Base-by-base conservation (phyloP, 768 basidiomycete species). In the Termitomyces heimii region DNA sequence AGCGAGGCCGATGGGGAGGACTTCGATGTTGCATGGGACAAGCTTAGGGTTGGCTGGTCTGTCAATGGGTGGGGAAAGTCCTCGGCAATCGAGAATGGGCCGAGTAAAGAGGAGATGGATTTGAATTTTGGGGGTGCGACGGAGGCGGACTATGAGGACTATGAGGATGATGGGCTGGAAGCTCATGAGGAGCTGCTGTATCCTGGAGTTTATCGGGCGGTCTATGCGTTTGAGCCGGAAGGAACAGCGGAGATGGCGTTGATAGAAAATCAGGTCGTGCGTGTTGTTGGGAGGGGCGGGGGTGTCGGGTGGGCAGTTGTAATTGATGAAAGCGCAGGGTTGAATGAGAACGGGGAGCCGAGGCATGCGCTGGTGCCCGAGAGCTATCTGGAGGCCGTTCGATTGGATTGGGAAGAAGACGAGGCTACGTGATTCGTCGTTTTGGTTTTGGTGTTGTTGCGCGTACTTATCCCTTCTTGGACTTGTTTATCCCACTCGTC, bases 261-360 rank as follows among this genome's bases (percentile, higher is more conserved):
- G 54, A 82, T 77, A 61, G 88, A 91, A 69, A 92, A 86, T 46
- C 88, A 93, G 71, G 61, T 88, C 47, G 85, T 94, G 14, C 75
- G 76, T 2, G 88, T 92, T 28, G 69, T 91, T 3, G 89, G 89
- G 10, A 65, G 88, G 48, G 88, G 89, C 4, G 89, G 89, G 0
- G 88, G 88, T 0, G 84, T 86, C 2, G 89, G 89, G 0, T 91
- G 89, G 90, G 89, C 87, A 0, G 84, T 92, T 9, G 89, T 84
- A 1, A 76, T 82, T 58, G 78, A 73, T 54, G 64, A 61, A 47
- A 50, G 54, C 28, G 40, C 55, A 43, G 62, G 54, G 45, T 57
- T 39, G 62, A 68, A 18, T 51, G 61, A 40, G 54, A 56, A 58
- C 35, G 55, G 54, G 2, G 60, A 34, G 22, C 60, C n/a, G 44